Evolutionary conservation across 2,329 filamentous ascomycete species (phyloP), one percentile per base, ranked within the genome.

Genomic region (Colletotrichum scovillei): DNA sequence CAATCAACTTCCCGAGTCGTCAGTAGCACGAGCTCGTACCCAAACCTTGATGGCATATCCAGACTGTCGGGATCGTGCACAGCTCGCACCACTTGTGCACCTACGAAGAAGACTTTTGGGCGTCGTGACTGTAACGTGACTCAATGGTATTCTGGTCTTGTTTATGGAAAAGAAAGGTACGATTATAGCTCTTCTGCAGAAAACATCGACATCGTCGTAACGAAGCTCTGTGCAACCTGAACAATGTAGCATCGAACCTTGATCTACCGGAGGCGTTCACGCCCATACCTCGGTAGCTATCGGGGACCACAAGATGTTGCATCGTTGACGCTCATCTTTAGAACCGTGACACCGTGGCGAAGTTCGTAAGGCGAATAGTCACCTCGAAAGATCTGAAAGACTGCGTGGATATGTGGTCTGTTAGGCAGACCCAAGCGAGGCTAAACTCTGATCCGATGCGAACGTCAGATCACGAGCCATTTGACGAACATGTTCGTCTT

Each of bases 41-140:
- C 5, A 53, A 35, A 35, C 42, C 22, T 52, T 22, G n/a, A 32
- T 28, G n/a, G n/a, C 8, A 22, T 49, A 22, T n/a, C n/a, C 60
- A n/a, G 46, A 12, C 42, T 24, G 60, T 30, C 12, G 28, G 60
- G 46, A 26, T 49, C 46, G 60, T 63, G 42, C 42, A 49, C 42
- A 49, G 24, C 46, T 53, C 60, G 42, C 42, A 53, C 60, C 60
- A 63, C 6, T 53, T 14, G 28, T 52, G 12, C 28, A 16, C 28
- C 22, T 24, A 8, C 19, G 22, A 24, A 38, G 49, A 49, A 55
- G 30, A 22, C 22, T 52, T 52, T 8, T 52, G 26, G 26, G 8
- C 28, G 22, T 53, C n/a, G 26, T 28, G 22, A 28, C 16, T 65
- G 67, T 26, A 69, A 69, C 67, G 35, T 49, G 60, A 38, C 60